Percentiles rank a stretch among this genome's conserved stretches.
Evolutionary conservation across 805 yeast genomes (phyloP).

Genomic region (Pichia deserticola): DNA sequence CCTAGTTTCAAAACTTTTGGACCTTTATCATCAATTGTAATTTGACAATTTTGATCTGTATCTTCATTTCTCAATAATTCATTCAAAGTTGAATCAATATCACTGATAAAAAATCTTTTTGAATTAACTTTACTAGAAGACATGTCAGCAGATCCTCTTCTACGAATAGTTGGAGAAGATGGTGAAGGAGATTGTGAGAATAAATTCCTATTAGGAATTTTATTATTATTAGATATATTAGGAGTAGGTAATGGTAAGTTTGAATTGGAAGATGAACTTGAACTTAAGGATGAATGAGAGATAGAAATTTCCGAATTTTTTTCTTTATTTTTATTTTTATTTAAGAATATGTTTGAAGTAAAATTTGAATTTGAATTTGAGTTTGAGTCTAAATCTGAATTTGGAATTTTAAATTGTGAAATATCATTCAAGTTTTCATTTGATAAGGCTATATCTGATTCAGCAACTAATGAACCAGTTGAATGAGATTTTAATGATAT

Average conservation of each 20-base stretch:
- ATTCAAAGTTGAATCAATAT: constrained; percentile 65
- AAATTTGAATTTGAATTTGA: neutral
- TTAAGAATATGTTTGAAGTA: too few relatives aligned
- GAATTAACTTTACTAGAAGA: constrained; percentile 27
- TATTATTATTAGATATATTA: neutral
- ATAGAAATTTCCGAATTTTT: too few relatives aligned
- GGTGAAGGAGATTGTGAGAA: constrained; percentile 4
- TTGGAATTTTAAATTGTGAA: neutral
- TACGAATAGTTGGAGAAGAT: constrained; percentile 18
- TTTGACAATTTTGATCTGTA: constrained; percentile 78
- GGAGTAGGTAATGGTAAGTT: neutral
- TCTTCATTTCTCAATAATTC: constrained; percentile 71
- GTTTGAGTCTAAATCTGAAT: neutral
- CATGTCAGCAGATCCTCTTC: constrained; percentile 53
- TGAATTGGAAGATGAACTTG: neutral
- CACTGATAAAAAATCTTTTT: constrained; percentile 59
- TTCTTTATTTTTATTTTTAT: too few relatives aligned
- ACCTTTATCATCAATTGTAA: constrained; percentile 78
- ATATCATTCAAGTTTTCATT: neutral
- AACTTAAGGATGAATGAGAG: neutral
- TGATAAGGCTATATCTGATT: constrained; percentile 1
- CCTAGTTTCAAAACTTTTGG: constrained; percentile 76
- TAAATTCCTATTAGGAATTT: neutral
- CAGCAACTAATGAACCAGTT: constrained; percentile 8
- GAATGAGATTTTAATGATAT: constrained; percentile 10